Evolutionary conservation across 768 basidiomycete genomes (phyloP).

Genomic region (Cystofilobasidium macerans): DNA sequence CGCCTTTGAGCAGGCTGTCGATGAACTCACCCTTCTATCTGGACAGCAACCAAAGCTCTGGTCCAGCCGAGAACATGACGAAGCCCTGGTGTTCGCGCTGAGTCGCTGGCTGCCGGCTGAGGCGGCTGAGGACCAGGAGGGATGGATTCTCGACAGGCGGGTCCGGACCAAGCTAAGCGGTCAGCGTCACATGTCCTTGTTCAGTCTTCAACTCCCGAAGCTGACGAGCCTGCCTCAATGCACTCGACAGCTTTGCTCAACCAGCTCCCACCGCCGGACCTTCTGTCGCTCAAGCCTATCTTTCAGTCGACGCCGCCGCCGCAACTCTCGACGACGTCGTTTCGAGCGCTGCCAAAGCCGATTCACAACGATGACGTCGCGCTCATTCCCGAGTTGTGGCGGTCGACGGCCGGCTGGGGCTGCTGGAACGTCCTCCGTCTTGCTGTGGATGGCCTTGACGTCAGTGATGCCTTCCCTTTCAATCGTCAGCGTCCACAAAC

Average conservation of each 20-base stretch:
- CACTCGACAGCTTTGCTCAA: not conserved
- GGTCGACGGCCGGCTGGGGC: slow-evolving; percentile 18
- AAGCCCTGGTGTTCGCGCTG: not conserved
- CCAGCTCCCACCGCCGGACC: slow-evolving; percentile 6
- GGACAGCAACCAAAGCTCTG: not conserved
- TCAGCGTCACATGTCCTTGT: too few species aligned
- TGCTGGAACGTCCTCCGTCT: slow-evolving; percentile 22
- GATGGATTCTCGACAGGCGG: not conserved
- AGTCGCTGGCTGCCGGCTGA: not conserved
- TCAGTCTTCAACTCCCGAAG: too few species aligned
- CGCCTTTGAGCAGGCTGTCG: not conserved
- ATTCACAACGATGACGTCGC: slow-evolving; percentile 6
- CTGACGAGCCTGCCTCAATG: not conserved
- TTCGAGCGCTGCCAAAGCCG: slow-evolving; percentile 11
- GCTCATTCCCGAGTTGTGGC: slow-evolving; percentile 6
- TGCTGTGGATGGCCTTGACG: slow-evolving; percentile 12
- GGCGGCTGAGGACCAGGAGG: not conserved
- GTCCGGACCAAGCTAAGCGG: not conserved
- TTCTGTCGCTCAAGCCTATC: slow-evolving; percentile 12
- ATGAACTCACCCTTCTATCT: not conserved
- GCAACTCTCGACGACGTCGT: slow-evolving; percentile 18
- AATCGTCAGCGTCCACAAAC: too few species aligned
- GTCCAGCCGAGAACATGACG: not conserved
- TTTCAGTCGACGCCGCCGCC: slow-evolving; percentile 12
- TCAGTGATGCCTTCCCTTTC: not conserved